phyloP scores from a whole-genome alignment of 495 filamentous ascomycete species.

The Hypoxylon trugodes region DNA sequence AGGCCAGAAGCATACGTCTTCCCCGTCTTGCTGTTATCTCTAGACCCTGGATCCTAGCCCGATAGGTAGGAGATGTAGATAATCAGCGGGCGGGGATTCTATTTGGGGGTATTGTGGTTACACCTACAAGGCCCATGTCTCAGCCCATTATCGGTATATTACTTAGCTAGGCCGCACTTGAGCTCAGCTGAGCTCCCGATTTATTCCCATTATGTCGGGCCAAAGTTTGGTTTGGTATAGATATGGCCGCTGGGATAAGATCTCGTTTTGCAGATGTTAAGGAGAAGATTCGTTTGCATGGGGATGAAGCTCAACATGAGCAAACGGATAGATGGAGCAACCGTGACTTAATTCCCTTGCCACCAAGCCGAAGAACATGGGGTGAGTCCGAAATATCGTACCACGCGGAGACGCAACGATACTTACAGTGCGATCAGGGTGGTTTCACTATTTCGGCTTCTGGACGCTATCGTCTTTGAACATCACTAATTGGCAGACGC shows the following conservation, averaged over 20 bases:
- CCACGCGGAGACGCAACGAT: background rate
- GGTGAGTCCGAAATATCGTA: conserved; percentile 25
- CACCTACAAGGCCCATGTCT: conserved; percentile 1
- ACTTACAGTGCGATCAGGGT: conserved; percentile 26
- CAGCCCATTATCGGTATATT: conserved; percentile 5
- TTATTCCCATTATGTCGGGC: background rate
- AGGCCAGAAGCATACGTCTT: background rate
- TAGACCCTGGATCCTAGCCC: conserved; percentile 3
- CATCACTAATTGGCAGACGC: conserved; percentile 50
- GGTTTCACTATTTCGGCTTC: conserved; percentile 43
- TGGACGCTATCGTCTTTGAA: conserved; percentile 45
- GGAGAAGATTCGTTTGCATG: conserved; percentile 39
- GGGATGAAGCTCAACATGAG: conserved; percentile 37
- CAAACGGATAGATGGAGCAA: conserved; percentile 43
- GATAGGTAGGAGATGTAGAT: background rate
- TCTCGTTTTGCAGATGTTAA: conserved; percentile 30
- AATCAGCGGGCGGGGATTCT: background rate
- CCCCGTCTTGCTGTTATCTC: conserved; percentile 22
- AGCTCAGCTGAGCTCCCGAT: background rate
- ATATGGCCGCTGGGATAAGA: conserved; percentile 33
- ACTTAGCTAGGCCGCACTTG: conserved; percentile 1
- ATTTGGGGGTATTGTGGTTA: conserved; percentile 3
- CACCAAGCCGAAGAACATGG: conserved; percentile 46
- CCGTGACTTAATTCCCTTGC: conserved; percentile 48
- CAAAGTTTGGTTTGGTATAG: background rate